These are phyloP conservation scores for Macadamia integrifolia DNA, from an alignment of 164 flowering plant species.

Conservation along the genomic window DNA sequence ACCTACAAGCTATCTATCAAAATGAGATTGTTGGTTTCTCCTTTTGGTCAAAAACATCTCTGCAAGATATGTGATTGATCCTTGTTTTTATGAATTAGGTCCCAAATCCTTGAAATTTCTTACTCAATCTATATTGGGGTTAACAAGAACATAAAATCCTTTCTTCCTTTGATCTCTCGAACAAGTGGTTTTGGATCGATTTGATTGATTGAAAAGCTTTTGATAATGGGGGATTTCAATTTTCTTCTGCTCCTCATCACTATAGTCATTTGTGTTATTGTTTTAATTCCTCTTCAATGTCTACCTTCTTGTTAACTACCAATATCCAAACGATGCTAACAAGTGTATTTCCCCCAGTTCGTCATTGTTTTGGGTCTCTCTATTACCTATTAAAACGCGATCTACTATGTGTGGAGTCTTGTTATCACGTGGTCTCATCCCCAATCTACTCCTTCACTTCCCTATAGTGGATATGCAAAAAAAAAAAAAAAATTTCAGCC, in stretches of 20 bases:
- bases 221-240: slow-evolving; percentile 91
- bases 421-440: too few species aligned
- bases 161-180: slow-evolving; percentile 10
- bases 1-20: too few species aligned
- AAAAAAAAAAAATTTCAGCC: too few species aligned
- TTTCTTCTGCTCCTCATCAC: slow-evolving; percentile 86
- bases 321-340: slow-evolving; percentile 90
- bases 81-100: too few species aligned
- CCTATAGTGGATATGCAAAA: too few species aligned
- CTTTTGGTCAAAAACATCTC: too few species aligned
- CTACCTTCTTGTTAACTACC: slow-evolving; percentile 90
- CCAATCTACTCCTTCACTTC: too few species aligned
- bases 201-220: slow-evolving; percentile 15
- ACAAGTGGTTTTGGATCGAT: slow-evolving; percentile 3
- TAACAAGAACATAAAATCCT: background rate
- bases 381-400: slow-evolving; percentile 29
- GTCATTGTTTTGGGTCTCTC: slow-evolving; percentile 92
- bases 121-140: too few species aligned
- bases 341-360: slow-evolving; percentile 94
- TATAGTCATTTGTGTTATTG: slow-evolving; percentile 68
- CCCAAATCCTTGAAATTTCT: too few species aligned
- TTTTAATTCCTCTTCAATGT: slow-evolving; percentile 66
- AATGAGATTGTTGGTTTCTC: too few species aligned
- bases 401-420: too few species aligned
- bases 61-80: too few species aligned